These are phyloP conservation scores for Wickerhamia fluorescens DNA, from an alignment of 805 yeast species.

Conservation along the genomic window DNA sequence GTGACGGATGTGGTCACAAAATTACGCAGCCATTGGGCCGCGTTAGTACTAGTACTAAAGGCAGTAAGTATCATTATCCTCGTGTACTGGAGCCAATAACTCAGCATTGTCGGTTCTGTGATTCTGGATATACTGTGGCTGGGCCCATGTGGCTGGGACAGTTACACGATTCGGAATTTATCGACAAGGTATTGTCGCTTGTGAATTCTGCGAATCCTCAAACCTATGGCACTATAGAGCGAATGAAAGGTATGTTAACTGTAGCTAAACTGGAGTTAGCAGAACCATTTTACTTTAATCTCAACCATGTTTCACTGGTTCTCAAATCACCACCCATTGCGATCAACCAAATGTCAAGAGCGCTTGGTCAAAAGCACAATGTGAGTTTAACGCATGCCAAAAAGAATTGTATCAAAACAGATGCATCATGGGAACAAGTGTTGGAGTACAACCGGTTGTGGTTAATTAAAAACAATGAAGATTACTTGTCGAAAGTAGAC, in stretches of 20 bases:
- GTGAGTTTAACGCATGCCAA: conserved; percentile 87
- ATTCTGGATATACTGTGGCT: conserved; percentile 62
- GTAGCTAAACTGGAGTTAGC: conserved; percentile 67
- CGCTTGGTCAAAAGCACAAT: conserved; percentile 73
- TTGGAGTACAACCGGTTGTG: conserved; percentile 70
- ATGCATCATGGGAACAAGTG: conserved; percentile 78
- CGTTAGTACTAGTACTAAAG: conserved; percentile 18
- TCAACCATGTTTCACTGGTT: conserved; percentile 67
- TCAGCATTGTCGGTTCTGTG: conserved; percentile 66
- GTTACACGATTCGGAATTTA: conserved; percentile 64
- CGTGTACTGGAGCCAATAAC: conserved; percentile 5
- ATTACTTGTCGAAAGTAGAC: conserved; percentile 13
- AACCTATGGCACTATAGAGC: conserved; percentile 68
- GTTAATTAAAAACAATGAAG: conserved; percentile 28
- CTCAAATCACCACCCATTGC: conserved; percentile 83
- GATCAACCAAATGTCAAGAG: conserved; percentile 62
- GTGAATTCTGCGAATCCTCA: conserved; percentile 44
- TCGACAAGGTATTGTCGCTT: conserved; percentile 54
- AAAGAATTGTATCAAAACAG: conserved; percentile 79
- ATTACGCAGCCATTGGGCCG: conserved; percentile 73
- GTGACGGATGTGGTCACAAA: conserved; percentile 80
- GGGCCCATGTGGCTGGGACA: conserved; percentile 92
- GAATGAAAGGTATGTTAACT: conserved; percentile 90
- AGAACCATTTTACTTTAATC: conserved; percentile 74
- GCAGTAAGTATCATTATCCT: conserved; percentile 50